Conservation (phyloP, 2,329 filamentous ascomycete genomes). For the Scedosporium aurantiacum region DNA sequence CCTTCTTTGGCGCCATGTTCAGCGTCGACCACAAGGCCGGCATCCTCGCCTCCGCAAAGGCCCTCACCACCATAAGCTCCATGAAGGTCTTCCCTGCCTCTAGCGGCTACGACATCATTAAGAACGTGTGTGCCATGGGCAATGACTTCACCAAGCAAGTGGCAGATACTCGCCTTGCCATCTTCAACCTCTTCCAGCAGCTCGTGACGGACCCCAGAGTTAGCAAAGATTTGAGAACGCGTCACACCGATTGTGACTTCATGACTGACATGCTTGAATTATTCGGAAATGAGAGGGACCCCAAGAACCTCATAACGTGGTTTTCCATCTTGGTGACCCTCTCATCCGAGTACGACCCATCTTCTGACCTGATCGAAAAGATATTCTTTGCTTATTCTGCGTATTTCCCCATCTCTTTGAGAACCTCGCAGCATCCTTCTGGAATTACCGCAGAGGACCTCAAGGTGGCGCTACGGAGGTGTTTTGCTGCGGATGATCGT, state of each 20-base stretch:
- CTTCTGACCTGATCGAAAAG: slow-evolving; percentile 34
- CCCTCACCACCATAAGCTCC: slow-evolving; percentile 34
- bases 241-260: slow-evolving; percentile 32
- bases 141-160: slow-evolving; percentile 47
- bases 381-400: slow-evolving; percentile 46
- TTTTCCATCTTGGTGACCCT: slow-evolving; percentile 38
- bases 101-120: slow-evolving; percentile 36
- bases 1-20: slow-evolving; percentile 49
- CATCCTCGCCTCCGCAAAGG: slow-evolving; percentile 40
- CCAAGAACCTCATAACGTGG: slow-evolving; percentile 45
- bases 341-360: slow-evolving; percentile 31
- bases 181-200: slow-evolving; percentile 36
- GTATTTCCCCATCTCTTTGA: slow-evolving; percentile 50
- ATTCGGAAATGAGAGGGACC: slow-evolving; percentile 45
- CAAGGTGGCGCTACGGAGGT: slow-evolving; percentile 40
- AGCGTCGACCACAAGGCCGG: slow-evolving; percentile 49
- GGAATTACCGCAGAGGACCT: slow-evolving; percentile 45
- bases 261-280: slow-evolving; percentile 38
- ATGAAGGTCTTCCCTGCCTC: slow-evolving; percentile 41
- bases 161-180: slow-evolving; percentile 36
- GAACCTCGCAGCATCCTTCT: slow-evolving; percentile 35
- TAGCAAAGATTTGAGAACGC: slow-evolving; percentile 28
- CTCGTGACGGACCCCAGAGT: slow-evolving; percentile 33
- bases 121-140: slow-evolving; percentile 36
- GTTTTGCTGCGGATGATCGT: slow-evolving; percentile 39